Percentiles rank a stretch among this genome's conserved stretches.
phyloP scores from a whole-genome alignment of 2,329 filamentous ascomycete species.

The Podosphaera xanthii region DNA sequence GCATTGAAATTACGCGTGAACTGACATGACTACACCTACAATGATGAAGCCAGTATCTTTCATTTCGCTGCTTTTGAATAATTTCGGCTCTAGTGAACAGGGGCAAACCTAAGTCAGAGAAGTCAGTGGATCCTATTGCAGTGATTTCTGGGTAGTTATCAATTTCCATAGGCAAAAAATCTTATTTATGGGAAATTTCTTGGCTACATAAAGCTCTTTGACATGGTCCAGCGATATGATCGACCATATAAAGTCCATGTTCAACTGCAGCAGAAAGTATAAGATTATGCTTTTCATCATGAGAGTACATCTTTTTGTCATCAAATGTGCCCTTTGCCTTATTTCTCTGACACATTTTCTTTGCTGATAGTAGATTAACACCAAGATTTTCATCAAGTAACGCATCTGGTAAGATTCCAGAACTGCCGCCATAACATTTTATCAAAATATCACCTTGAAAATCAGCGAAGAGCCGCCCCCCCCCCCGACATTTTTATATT shows the following conservation, averaged over 20 bases:
- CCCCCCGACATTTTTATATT: not conserved
- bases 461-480: not conserved
- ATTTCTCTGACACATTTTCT: not conserved
- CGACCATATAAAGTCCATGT: not conserved
- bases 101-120: too few species aligned
- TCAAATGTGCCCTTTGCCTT: not conserved
- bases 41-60: too few species aligned
- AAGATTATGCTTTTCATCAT: not conserved
- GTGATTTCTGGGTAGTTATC: too few species aligned
- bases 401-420: not conserved
- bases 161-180: too few species aligned
- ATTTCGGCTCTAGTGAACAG: too few species aligned
- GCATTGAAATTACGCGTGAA: too few species aligned
- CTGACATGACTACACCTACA: too few species aligned
- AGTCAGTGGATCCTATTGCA: too few species aligned
- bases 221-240: too few species aligned
- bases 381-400: not conserved
- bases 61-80: too few species aligned
- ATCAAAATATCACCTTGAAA: not conserved
- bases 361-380: not conserved
- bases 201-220: too few species aligned
- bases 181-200: too few species aligned
- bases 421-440: not conserved
- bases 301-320: not conserved
- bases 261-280: not conserved